Conservation (phyloP, 805 yeast genomes). For the Babjeviella inositovora region DNA sequence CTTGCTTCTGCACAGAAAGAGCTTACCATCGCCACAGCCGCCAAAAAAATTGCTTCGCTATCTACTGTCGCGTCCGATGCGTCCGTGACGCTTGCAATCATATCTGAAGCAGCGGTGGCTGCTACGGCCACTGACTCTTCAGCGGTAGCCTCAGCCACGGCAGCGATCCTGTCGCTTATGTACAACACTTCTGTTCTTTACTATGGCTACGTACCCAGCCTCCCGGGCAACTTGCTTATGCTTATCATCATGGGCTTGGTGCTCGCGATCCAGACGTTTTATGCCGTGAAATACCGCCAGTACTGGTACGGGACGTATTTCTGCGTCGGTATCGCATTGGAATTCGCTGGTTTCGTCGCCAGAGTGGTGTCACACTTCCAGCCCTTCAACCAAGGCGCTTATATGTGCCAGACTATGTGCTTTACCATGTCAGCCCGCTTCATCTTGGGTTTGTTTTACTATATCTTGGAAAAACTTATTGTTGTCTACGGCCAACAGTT, state of each 20-base stretch:
- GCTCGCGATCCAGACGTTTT: slow-evolving; percentile 18
- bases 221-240: slow-evolving; percentile 43
- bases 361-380: slow-evolving; percentile 29
- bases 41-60: too few relatives aligned
- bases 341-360: slow-evolving; percentile 54
- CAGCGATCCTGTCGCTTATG: slow-evolving; percentile 6
- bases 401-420: slow-evolving; percentile 47
- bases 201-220: too few relatives aligned
- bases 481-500: slow-evolving; percentile 41
- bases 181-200: slow-evolving; percentile 8
- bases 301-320: slow-evolving; percentile 54
- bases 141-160: slow-evolving; percentile 6
- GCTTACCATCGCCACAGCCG: too few relatives aligned
- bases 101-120: too few relatives aligned
- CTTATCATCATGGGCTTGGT: slow-evolving; percentile 35
- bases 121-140: slow-evolving; percentile 17
- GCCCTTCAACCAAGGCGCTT: slow-evolving; percentile 17
- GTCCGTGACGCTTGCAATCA: too few relatives aligned
- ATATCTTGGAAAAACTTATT: slow-evolving; percentile 47
- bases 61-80: too few relatives aligned
- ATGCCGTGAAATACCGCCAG: slow-evolving; percentile 30
- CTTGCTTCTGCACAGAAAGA: too few relatives aligned
- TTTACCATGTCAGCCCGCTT: slow-evolving; percentile 74
- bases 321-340: slow-evolving; percentile 37
- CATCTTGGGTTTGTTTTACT: slow-evolving; percentile 73